These are phyloP conservation scores for Claviceps sp. DNA, from an alignment of 2,329 filamentous ascomycete species.

Conservation along the genomic window DNA sequence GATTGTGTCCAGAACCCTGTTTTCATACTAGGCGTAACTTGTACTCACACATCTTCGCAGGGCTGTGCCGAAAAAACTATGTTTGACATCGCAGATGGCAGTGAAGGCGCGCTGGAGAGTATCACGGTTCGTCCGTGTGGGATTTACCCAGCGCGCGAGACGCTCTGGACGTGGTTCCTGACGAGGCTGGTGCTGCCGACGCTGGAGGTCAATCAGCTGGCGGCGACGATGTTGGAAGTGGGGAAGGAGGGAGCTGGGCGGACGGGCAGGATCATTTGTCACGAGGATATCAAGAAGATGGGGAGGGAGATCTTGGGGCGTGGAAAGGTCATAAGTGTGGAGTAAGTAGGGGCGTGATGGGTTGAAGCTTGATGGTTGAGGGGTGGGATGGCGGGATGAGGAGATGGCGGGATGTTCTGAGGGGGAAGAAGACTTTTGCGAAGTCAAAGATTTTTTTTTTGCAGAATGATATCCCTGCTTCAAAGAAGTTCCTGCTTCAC, in stretches of 20 bases:
- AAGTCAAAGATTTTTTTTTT: no score
- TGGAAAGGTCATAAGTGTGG: not conserved
- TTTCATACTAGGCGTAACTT: not conserved
- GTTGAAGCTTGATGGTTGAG: not conserved
- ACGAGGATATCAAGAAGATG: not conserved
- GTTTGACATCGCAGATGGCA: constrained; percentile 1
- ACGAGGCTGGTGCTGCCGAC: constrained; percentile 3
- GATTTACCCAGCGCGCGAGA: not conserved
- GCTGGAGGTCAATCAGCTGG: not conserved
- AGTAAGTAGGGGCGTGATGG: not conserved
- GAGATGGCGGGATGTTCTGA: no score
- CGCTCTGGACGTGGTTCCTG: constrained; percentile 1
- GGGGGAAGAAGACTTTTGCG: no score
- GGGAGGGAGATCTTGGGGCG: not conserved
- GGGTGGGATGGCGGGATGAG: not conserved
- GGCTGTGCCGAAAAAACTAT: constrained; percentile 3
- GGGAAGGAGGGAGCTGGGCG: not conserved
- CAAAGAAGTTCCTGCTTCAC: no score
- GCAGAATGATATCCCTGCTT: no score
- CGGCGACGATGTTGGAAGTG: not conserved
- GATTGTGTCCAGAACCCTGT: not conserved
- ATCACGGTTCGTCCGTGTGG: constrained; percentile 2
- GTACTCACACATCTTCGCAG: not conserved
- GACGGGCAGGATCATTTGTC: not conserved
- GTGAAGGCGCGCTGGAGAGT: not conserved